Base-by-base conservation (phyloP, 164 flowering plant species). In the Nelumbo lutea region DNA sequence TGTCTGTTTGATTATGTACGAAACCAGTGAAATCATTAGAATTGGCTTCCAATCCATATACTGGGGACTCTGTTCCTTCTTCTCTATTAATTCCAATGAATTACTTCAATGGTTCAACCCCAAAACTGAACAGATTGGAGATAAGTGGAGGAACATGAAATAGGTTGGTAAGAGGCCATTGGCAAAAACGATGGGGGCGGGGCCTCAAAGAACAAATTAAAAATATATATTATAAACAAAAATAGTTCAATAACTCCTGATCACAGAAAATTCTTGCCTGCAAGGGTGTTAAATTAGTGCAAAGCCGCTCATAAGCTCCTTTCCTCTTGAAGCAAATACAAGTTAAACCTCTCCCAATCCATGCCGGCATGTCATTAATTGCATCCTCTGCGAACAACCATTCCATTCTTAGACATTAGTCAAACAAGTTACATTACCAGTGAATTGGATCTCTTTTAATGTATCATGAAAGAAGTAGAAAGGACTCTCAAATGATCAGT, bases 321-420 rank as follows among this genome's bases (percentile, higher is more conserved):
- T 82, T 89, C 65, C 81, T 70, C 76, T 86, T 89, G 79, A 89
- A 89, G 82, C 96, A 89, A 68, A 87, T 89, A 79, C 91, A 89
- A 65, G 91, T 83, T 3, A 87, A 79, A 71, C 89, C 84, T 70
- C 81, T 89, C 13, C 90, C 89, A 60, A 83, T 86, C 90, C 95
- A 83, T 43, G 78, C 60, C 9, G 90, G 91, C 9, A 86, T 59
- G 4, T 80, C 87, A 75, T 80, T 80, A 55, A 87, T 77, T 63
- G 83, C 84, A 78, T 82, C 80, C 74, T 84, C 95, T 86, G 85
- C 84, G 77, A 60, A 48, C 44, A 76, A 72, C 39, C 43, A 50
- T 65, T 69, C 72, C 42, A 40, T 59, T 61, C 69, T 64, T 51
- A 60, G 27, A 27, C 27, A 27, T 27, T 27, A 27, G 27, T 27